Base-by-base conservation (phyloP, 768 basidiomycete species). In the Amanita exitialis region DNA sequence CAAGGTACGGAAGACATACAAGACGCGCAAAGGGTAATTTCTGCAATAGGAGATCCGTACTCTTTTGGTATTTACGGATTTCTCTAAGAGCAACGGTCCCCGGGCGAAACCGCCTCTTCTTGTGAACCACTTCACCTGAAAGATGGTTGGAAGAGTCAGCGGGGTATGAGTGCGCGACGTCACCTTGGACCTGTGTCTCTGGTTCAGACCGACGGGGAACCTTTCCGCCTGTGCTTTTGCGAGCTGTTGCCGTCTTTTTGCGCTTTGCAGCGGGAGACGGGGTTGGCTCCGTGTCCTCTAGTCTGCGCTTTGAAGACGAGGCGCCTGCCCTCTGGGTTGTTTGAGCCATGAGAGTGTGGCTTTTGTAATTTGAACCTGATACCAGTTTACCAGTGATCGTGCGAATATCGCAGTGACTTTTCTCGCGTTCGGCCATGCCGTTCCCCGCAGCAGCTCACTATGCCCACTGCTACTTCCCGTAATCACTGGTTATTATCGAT, bases 21-120 rank as follows among this genome's bases (percentile, higher is more conserved):
- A 96, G 72, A 58, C 93, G 88, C 43, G 90, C 87, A 64, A 97
- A 97, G 0, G 93, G 93, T 38, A 96, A 76, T 64, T 87, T 95
- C 56, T 80, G 78, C 52, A 97, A 69, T 54, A 97, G 71, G 38
- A 96, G 72, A 62, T 94, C 92, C 6, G 93, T 96, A 58, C 83
- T 86, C 64, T 89, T 90, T 65, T 97, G 93, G 66, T 96, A 97
- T 63, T 86, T 90, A 59, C 94, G 78, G 47, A 97, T 95, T 70
- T 97, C 93, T 39, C 86, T 79, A 55, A 97, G 70, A 30, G 93
- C 93, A 52, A 88, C 80, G 3, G 90, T 94, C 7, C 93, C 93
- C 0, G 93, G 93, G 54, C 90, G 78, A 68, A 78, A 97, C n/a
- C 93, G 68, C 27, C 75, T 60, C 68, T 75, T 61, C 72, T 79